Evolutionary conservation across 768 basidiomycete species (phyloP).

Genomic region (Tulasnella sp.): DNA sequence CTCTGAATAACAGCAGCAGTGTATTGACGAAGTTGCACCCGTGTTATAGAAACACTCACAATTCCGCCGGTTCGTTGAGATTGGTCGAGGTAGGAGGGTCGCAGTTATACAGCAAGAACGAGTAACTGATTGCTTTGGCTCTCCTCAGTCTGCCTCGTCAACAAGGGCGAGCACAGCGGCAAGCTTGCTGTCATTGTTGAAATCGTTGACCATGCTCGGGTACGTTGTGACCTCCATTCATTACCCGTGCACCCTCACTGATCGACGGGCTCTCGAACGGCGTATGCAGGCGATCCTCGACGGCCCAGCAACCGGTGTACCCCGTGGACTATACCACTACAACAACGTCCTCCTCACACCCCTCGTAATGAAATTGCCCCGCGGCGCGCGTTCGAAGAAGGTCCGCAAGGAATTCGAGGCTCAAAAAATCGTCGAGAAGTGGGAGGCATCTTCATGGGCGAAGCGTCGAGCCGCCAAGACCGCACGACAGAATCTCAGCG

Average conservation of each 20-base stretch:
- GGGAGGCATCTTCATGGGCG: conserved; percentile 85
- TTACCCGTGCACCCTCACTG: too few species aligned
- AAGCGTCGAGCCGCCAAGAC: conserved; percentile 73
- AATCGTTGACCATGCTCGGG: conserved; percentile 99
- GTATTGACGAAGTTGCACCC: neutral
- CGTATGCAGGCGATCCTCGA: conserved; percentile 81
- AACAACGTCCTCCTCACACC: conserved; percentile 90
- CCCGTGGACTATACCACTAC: conserved; percentile 89
- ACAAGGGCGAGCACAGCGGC: conserved; percentile 76
- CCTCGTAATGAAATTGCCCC: conserved; percentile 78
- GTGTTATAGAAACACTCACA: conserved; percentile 62
- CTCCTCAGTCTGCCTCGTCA: conserved; percentile 80
- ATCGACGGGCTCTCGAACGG: neutral
- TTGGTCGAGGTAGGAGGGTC: conserved; percentile 73
- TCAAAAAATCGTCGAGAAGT: conserved; percentile 77
- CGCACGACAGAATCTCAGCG: conserved; percentile 70
- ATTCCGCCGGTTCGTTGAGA: conserved; percentile 97
- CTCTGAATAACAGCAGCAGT: neutral
- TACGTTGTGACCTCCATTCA: conserved; percentile 40
- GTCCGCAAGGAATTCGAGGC: conserved; percentile 87
- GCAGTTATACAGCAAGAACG: neutral
- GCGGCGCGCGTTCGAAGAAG: conserved; percentile 73
- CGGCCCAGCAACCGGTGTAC: conserved; percentile 85
- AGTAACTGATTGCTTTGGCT: neutral
- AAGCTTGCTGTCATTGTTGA: conserved; percentile 94